Base-by-base conservation (phyloP, 23 red algal genomes). In the Gracilaria caudata region DNA sequence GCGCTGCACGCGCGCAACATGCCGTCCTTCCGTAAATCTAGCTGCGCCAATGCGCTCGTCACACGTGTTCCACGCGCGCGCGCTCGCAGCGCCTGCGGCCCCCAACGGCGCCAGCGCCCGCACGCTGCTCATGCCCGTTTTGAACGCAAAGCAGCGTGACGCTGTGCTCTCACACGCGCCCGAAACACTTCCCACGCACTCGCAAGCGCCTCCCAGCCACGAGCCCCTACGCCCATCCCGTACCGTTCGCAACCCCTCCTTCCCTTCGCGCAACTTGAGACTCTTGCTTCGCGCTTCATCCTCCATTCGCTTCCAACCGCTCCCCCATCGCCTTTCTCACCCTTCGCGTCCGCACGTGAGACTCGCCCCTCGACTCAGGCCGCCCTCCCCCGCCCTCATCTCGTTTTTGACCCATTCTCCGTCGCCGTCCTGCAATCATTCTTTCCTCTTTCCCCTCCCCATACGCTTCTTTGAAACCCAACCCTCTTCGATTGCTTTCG, bases 201-300 rank as follows among this genome's bases (percentile, higher is more conserved):
- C 66, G 12, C 66, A 43, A 39, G 66, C 43, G 39, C 39, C 70
- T 30, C 37, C 70, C n/a, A 25, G 39, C 70, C n/a, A 2, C 70
- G 20, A 47, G n/a, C 70, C 70, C n/a, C 70, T 5, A 25, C 39
- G 8, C 38, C 20, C 24, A 25, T 11, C 39, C 1, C 40, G 1
- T 6, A 3, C 29, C 37, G 70, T 75, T 43, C 70, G 70, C 70
- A 75, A 75, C 70, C 8, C 30, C 61, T 37, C 30, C 61, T 37
- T 4, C 29, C 11, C 29, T 75, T 49, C 29, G 70, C 70, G 39
- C 37, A 75, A 43, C 39, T 2, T 14, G 39, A 7, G n/a, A 0
- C 39, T 0, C 40, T 40, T 0, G 19, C 40, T 26, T 2, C 12
- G 23, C 5, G 19, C 21, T n/a, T n/a, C n/a, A n/a, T n/a, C 2